Evolutionary conservation across 2,329 filamentous ascomycete genomes (phyloP).

Genomic region (Colletotrichum limetticola): DNA sequence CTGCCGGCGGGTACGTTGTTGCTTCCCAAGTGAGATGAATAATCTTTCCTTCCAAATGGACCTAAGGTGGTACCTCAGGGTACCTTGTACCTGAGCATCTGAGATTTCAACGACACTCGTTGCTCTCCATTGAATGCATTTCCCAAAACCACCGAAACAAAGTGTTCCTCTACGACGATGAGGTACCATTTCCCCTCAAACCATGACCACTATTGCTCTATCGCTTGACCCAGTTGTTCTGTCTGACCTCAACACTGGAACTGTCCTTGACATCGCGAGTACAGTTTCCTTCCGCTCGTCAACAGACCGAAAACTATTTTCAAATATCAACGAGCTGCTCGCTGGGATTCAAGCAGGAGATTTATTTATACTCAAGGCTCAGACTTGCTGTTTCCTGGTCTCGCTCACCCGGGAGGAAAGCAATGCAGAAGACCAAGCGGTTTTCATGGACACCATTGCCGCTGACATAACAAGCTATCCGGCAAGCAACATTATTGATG

Average conservation of each 20-base stretch:
- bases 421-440: background rate
- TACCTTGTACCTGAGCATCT: background rate
- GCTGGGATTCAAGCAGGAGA: background rate
- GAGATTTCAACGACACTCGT: background rate
- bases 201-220: constrained; percentile 9
- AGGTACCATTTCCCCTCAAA: background rate
- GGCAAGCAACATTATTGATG: background rate
- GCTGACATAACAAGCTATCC: background rate
- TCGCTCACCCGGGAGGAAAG: constrained; percentile 1
- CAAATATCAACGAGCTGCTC: constrained; percentile 10
- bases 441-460: background rate
- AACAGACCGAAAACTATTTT: background rate
- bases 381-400: background rate
- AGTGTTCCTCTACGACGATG: background rate
- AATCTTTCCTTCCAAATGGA: background rate
- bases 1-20: background rate
- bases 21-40: background rate
- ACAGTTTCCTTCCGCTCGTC: constrained; percentile 15
- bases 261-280: constrained; percentile 3
- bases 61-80: background rate
- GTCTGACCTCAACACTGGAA: background rate
- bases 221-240: constrained; percentile 9
- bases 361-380: constrained; percentile 6
- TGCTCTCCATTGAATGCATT: background rate
- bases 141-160: background rate